Conservation (phyloP, 495 filamentous ascomycete species). For the Tuber calosporum region DNA sequence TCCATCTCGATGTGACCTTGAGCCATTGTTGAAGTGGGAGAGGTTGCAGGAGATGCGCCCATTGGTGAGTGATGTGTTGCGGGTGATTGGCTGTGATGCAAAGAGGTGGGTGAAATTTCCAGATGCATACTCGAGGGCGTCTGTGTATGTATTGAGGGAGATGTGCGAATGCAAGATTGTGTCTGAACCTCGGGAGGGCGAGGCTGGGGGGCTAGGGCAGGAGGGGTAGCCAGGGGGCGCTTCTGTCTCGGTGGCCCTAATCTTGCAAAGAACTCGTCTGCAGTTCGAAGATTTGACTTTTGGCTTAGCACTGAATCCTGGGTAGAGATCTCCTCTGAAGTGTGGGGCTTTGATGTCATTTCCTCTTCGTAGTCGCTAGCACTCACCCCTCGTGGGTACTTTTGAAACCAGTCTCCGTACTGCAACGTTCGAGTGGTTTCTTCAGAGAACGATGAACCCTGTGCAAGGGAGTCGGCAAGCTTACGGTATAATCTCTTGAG, state of each 20-base stretch:
- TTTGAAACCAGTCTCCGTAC: slow-evolving; percentile 96
- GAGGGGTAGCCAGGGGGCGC: slow-evolving; percentile 45
- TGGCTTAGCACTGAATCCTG: slow-evolving; percentile 36
- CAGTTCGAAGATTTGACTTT: slow-evolving; percentile 71
- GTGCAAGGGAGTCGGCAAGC: slow-evolving; percentile 68
- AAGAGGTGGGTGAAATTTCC: slow-evolving; percentile 23
- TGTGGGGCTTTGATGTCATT: slow-evolving; percentile 8
- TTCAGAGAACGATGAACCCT: slow-evolving; percentile 48
- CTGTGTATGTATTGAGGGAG: slow-evolving; percentile 19
- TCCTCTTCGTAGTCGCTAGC: slow-evolving; percentile 26
- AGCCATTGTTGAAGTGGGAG: slow-evolving; percentile 27
- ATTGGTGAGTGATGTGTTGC: slow-evolving; percentile 33
- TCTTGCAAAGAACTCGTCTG: slow-evolving; percentile 89
- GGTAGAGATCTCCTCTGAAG: slow-evolving; percentile 16
- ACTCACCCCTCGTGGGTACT: slow-evolving; percentile 87
- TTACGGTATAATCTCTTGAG: slow-evolving; percentile 81
- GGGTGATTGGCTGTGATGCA: slow-evolving; percentile 37
- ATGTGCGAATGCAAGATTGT: slow-evolving; percentile 23
- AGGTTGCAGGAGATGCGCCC: slow-evolving; percentile 18
- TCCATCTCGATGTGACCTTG: slow-evolving; percentile 24
- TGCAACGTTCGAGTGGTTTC: slow-evolving; percentile 70
- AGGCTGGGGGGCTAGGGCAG: slow-evolving; percentile 46
- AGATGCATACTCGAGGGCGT: slow-evolving; percentile 14
- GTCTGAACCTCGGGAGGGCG: slow-evolving; percentile 41
- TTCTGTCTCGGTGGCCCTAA: slow-evolving; percentile 56